Evolutionary conservation across 2,329 filamentous ascomycete species (phyloP).

Genomic region (Stenocarpella maydis): DNA sequence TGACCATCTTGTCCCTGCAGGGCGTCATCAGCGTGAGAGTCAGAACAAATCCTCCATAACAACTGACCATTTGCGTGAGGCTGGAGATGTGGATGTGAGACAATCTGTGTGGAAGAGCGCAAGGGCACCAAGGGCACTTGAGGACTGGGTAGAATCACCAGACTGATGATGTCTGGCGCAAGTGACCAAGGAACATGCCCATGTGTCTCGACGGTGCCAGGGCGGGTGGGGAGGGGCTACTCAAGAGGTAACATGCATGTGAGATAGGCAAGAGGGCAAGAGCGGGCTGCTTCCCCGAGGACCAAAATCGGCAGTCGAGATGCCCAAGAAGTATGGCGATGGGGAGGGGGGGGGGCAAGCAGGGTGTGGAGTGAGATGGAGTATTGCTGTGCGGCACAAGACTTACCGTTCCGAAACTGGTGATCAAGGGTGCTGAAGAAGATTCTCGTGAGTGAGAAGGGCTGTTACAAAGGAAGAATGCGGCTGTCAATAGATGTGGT

Average conservation of each 20-base stretch:
- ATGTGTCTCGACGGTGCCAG: background rate
- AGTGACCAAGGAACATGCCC: background rate
- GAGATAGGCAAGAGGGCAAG: background rate
- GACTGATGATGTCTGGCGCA: background rate
- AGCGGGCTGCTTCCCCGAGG: slow-evolving; percentile 1
- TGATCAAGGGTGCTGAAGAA: background rate
- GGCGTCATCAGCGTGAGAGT: background rate
- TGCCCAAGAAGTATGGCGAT: background rate
- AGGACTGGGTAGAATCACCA: background rate
- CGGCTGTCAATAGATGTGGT: background rate
- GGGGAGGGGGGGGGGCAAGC: background rate
- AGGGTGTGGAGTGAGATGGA: background rate
- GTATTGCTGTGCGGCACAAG: background rate
- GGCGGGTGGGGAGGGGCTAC: background rate
- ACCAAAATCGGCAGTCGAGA: background rate
- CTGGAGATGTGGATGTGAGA: background rate
- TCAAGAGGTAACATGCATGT: background rate
- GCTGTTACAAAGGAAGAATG: background rate
- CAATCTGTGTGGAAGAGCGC: background rate
- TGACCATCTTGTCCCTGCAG: slow-evolving; percentile 54
- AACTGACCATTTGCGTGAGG: background rate
- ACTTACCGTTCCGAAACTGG: background rate
- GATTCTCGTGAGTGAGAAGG: background rate
- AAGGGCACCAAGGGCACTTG: background rate
- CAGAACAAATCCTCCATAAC: background rate